phyloP scores from a whole-genome alignment of 192 early-diverging fungal species.

The Backusella circina region DNA sequence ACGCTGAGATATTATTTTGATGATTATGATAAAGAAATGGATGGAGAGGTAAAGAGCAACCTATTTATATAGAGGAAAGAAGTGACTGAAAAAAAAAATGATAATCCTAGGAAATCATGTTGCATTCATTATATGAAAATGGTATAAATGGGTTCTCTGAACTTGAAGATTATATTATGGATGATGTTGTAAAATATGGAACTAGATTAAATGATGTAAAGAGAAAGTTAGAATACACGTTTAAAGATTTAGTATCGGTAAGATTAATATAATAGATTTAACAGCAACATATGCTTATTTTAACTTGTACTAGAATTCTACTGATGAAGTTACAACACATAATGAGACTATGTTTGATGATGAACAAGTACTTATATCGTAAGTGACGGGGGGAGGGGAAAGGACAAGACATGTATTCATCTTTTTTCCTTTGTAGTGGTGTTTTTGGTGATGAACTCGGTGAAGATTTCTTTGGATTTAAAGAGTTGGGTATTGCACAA shows the following conservation, averaged over 20 bases:
- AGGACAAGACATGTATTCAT: not conserved
- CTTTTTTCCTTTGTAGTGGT: constrained; percentile 53
- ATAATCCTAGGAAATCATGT: constrained; percentile 70
- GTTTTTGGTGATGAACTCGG: constrained; percentile 58
- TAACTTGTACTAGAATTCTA: constrained; percentile 4
- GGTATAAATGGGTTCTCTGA: constrained; percentile 64
- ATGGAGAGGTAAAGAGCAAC: constrained; percentile 55
- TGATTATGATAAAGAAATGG: constrained; percentile 68
- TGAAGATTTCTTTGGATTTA: constrained; percentile 91
- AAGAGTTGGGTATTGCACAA: constrained; percentile 83
- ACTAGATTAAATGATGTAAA: constrained; percentile 72
- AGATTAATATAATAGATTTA: not conserved
- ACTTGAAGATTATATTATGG: constrained; percentile 76
- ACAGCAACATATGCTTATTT: not conserved
- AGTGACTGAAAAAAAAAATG: not conserved
- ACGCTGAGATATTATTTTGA: constrained; percentile 78
- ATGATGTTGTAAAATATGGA: constrained; percentile 75
- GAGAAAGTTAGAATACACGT: constrained; percentile 68
- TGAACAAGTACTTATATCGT: constrained; percentile 32
- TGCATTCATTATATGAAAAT: constrained; percentile 79
- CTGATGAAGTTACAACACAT: not conserved
- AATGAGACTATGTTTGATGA: constrained; percentile 27
- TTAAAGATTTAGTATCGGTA: constrained; percentile 58
- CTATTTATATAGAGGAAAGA: not conserved
- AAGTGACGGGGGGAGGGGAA: not conserved